phyloP scores from a whole-genome alignment of 805 yeast species.

The Clavispora carvajalis region DNA sequence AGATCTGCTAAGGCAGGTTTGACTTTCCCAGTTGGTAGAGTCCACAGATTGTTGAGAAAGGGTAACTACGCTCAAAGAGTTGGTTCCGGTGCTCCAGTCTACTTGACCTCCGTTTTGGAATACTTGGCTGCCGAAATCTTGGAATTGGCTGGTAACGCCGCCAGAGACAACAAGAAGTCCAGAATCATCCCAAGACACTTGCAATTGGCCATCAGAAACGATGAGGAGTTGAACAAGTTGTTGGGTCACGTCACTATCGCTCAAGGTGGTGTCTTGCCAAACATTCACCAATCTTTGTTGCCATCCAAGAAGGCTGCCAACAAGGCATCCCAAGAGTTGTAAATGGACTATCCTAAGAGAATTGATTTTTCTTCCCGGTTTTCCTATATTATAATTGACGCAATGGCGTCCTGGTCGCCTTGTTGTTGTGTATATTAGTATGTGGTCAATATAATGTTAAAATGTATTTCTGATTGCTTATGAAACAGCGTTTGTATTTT shows the following conservation, averaged over 20 bases:
- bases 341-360: constrained; percentile 13
- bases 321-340: constrained; percentile 22
- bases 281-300: constrained; percentile 45
- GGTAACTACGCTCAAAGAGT: constrained; percentile 50
- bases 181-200: constrained; percentile 50
- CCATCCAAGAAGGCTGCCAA: constrained; percentile 25
- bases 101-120: constrained; percentile 46
- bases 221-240: constrained; percentile 47
- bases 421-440: constrained; percentile 19
- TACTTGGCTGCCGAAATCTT: constrained; percentile 47
- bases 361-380: constrained; percentile 16
- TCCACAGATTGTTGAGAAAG: constrained; percentile 46
- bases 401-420: constrained; percentile 16
- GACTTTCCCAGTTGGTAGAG: constrained; percentile 49
- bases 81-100: constrained; percentile 50
- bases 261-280: constrained; percentile 51
- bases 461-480: background rate
- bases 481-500: background rate
- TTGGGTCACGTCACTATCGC: constrained; percentile 60
- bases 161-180: constrained; percentile 85
- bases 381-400: constrained; percentile 16
- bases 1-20: constrained; percentile 48
- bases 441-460: constrained; percentile 20
- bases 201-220: constrained; percentile 49
- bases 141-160: constrained; percentile 50